Conservation (phyloP, 768 basidiomycete species). For the Favolaschia claudopus region DNA sequence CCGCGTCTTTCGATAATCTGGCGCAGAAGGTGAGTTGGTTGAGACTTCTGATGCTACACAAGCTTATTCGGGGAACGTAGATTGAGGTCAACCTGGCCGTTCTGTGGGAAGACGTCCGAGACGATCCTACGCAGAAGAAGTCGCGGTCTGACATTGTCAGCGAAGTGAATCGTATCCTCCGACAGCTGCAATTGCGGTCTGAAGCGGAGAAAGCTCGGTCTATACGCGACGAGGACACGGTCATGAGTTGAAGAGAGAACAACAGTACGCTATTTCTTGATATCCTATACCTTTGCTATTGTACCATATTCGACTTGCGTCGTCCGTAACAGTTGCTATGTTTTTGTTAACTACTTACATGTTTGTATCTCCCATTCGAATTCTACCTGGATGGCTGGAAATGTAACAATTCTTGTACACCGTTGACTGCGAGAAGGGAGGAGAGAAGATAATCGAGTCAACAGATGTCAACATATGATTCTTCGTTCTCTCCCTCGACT, state of each 20-base stretch:
- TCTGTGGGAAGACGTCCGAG: conserved; percentile 63
- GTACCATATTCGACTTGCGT: conserved; percentile 3
- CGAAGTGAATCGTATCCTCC: conserved; percentile 44
- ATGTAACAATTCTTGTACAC: not conserved
- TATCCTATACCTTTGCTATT: conserved; percentile 2
- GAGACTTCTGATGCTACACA: not conserved
- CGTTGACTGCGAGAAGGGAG: too few relatives aligned
- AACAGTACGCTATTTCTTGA: not conserved
- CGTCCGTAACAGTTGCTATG: not conserved
- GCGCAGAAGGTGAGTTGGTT: conserved; percentile 58
- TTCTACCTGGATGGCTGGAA: not conserved
- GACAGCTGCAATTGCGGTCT: conserved; percentile 54
- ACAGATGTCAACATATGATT: too few relatives aligned
- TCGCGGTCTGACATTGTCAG: conserved; percentile 49
- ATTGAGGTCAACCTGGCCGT: conserved; percentile 64
- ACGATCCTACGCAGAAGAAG: conserved; percentile 54
- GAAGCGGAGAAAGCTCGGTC: conserved; percentile 42
- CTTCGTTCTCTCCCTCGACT: conserved; percentile 9
- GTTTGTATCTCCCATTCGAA: not conserved
- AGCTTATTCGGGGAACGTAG: conserved; percentile 31
- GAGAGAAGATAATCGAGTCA: too few relatives aligned
- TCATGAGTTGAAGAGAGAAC: not conserved
- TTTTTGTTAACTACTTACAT: not conserved
- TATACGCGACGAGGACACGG: not conserved
- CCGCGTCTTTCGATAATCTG: conserved; percentile 53